Evolutionary conservation across 306 rosid genomes (phyloP), one percentile per base, ranked within the genome.

Genomic region (Biancaea sappan): DNA sequence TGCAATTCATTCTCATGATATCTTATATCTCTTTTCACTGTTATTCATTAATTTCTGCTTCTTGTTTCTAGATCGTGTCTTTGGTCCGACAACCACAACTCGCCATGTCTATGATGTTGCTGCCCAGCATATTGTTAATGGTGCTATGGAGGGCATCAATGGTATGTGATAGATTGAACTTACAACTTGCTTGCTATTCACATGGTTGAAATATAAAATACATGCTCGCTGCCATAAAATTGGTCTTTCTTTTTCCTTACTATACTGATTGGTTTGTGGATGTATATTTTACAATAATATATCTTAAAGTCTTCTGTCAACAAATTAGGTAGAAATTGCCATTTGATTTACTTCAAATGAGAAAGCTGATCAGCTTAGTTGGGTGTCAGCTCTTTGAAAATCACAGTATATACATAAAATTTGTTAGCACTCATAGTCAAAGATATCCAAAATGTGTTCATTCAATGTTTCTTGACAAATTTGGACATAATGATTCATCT

Each of bases 21-120:
- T 40, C 11, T 63, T 29, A 10, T 64, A 57, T 19, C 32, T 38
- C 50, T 38, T 80, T 16, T 28, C 73, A 58, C 73, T 52, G 51
- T 35, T 66, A 43, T 72, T 41, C n/a, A 63, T 61, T 34, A 38
- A 58, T 34, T 71, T 80, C 56, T 40, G 44, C 52, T 84, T 37
- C 53, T 29, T 83, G 73, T 58, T 75, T 75, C 81, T 80, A 95
- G 99, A 95, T 76, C 86, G 92, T 65, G 98, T 95, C 64, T 95
- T 95, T 71, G 99, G 99, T 74, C 99, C 99, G 57, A 90, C 98
- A 26, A 95, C 99, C 66, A 95, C 99, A 57, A 95, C 99, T 11
- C 92, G 97, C 19, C 98, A 95, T 72, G 99, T 95, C 77, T 95
- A 95, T 80, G 99, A 95, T 85, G 84, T 92, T 80, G 96, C 98